Evolutionary conservation across 2,329 filamentous ascomycete species (phyloP), one percentile per base, ranked within the genome.

Genomic region (Arthrobotrys pseudoclavata): DNA sequence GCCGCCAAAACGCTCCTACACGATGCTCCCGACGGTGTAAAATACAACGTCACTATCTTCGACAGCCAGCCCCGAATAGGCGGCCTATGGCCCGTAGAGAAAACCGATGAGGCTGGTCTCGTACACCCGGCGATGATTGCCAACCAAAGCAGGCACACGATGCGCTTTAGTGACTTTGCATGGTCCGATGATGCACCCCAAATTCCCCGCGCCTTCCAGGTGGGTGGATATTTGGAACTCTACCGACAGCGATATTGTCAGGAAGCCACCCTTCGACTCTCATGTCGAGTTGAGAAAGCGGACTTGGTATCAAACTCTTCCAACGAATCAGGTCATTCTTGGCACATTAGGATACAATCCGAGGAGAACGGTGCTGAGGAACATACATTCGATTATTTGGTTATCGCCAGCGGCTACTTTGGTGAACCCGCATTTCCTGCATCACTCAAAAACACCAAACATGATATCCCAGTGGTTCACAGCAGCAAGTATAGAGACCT

Each of bases 341-440:
- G 87, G 87, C 80, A 81, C 7, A 83, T 88, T 1, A 83, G 81
- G 2, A 82, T 84, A 3, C 80, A 83, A 45, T 84, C 84, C 0
- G 81, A 80, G 0, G 79, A 81, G n/a, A 83, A 83, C 1, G 82
- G 82, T 1, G 84, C 84, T 60, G 84, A 85, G 63, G 85, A 86
- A 18, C 83, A 83, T n/a, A 83, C 83, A 47, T 96, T 93, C 80
- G 91, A 96, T 82, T 87, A 90, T 78, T 84, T 96, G 1, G 82
- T 96, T 4, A 86, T 96, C 0, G 89, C 91, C 0, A 91, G 91
- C 0, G 93, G 93, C 0, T 95, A 92, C 84, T 96, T 96, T 82
- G 89, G 91, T 1, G 86, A 86, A 40, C 88, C 87, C 0, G 83
- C 87, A 31, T 84, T 89, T 7, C 88, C 89, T 0, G 83, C 86